phyloP scores from a whole-genome alignment of 345 rosid genomes.

The Aethionema arabicum region DNA sequence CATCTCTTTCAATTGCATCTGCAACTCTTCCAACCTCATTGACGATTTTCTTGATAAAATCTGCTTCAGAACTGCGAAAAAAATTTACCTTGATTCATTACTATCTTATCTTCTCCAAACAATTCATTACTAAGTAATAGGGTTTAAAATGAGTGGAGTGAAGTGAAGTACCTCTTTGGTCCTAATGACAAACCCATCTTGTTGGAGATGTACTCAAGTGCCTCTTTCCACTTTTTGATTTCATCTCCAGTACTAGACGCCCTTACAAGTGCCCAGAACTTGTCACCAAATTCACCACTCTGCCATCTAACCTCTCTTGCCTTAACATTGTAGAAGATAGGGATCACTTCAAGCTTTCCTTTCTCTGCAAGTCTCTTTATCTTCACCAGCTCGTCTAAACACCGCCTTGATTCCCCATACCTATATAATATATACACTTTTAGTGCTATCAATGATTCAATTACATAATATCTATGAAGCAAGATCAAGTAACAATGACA shows the following conservation, averaged over 20 bases:
- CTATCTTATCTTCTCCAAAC: not conserved
- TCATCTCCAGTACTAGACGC: not conserved
- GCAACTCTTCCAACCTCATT: not conserved
- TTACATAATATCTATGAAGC: too few species aligned
- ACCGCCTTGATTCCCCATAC: constrained; percentile 2
- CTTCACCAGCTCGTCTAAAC: constrained; percentile 7
- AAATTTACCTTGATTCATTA: not conserved
- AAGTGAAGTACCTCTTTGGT: not conserved
- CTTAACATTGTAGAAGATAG: constrained; percentile 15
- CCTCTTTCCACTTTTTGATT: constrained; percentile 12
- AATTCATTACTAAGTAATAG: too few species aligned
- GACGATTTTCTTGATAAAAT: constrained; percentile 11
- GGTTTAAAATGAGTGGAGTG: too few species aligned
- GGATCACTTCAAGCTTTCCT: constrained; percentile 14
- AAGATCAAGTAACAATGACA: not conserved
- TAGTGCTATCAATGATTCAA: too few species aligned
- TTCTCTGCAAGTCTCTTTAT: not conserved
- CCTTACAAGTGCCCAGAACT: constrained; percentile 1
- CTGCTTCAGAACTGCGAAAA: constrained; percentile 16
- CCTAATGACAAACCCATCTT: constrained; percentile 6
- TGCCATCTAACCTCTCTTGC: constrained; percentile 2
- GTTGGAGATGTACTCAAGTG: not conserved
- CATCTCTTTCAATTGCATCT: too few species aligned
- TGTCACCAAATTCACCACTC: constrained; percentile 11
- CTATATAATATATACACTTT: too few species aligned